Evolutionary conservation across 2,329 filamentous ascomycete species (phyloP).

Genomic region (Xylariaceae sp.): DNA sequence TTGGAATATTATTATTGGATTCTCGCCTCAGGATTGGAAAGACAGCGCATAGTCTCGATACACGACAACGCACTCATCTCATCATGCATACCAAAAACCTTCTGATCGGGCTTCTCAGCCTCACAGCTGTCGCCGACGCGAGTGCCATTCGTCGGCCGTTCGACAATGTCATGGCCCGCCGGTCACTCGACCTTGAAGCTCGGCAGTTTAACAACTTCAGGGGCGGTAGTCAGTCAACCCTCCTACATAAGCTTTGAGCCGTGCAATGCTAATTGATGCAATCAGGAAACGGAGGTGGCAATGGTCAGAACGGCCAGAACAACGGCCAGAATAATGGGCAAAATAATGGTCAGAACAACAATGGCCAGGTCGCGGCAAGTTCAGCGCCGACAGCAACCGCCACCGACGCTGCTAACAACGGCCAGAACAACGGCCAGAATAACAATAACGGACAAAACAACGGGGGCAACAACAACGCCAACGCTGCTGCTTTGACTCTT

Average conservation of each 20-base stretch:
- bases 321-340: conserved; percentile 15
- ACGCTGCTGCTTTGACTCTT: conserved; percentile 32
- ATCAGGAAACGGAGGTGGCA: conserved; percentile 16
- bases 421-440: background rate
- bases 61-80: conserved; percentile 14
- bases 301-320: conserved; percentile 23
- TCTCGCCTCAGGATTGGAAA: conserved; percentile 20
- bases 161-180: conserved; percentile 26
- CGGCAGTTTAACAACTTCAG: conserved; percentile 2
- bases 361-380: conserved; percentile 12
- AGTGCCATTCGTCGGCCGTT: conserved; percentile 38
- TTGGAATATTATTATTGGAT: conserved; percentile 28
- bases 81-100: conserved; percentile 51
- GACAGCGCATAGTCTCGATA: conserved; percentile 12
- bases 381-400: background rate
- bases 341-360: conserved; percentile 17
- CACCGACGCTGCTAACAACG: background rate
- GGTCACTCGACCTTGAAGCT: conserved; percentile 37
- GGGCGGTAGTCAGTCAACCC: background rate
- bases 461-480: conserved; percentile 25
- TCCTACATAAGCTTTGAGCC: background rate
- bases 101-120: conserved; percentile 46
- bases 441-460: conserved; percentile 8
- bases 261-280: background rate
- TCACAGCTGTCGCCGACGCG: conserved; percentile 44